Evolutionary conservation across 139 green algal genomes (phyloP), one percentile per base, ranked within the genome.

Genomic region (Astrephomene gubernaculifera): DNA sequence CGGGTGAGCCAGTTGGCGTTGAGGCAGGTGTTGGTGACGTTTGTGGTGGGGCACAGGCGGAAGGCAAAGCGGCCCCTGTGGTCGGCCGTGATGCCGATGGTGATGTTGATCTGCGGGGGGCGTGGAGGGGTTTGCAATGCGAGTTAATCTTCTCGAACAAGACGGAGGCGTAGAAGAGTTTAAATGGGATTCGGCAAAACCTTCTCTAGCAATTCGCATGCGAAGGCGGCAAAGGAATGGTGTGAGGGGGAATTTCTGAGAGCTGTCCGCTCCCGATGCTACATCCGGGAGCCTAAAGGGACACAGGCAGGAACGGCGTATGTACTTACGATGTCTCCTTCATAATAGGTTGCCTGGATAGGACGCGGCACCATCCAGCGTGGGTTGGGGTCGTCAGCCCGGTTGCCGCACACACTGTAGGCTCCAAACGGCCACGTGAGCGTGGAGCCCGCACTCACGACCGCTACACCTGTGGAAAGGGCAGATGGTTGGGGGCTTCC

Each of bases 1-100:
- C 72, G 41, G 21, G 49, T 68, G 45, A 80, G 72, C 72, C 72
- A 80, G 49, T 80, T 12, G 22, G 12, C 6, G 45, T 80, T 14
- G 14, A 80, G 29, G 72, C 72, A 80, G 31, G 31, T 33, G 0
- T 67, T 33, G 2, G 49, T 80, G 5, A 41, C 72, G 33, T 31
- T 12, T 17, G 49, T 65, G 49, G 1, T 29, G 22, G 72, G 72
- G 72, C 72, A 80, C 31, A 80, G 41, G 2, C 72, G 45, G 72
- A 80, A 80, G 33, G 72, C 72, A 33, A 80, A 80, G 22, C 72
- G 31, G 49, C 49, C 72, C 72, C 54, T 45, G 49, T 80, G 72
- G 33, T 44, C 49, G 10, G 49, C 49, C 17, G 72, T 80, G 72
- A 80, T 61, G 45, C 9, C 24, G 2, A 80, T 49, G 14, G 33